These are phyloP conservation scores for Trypanosoma rangeli DNA, from an alignment of 208 protist genomes.

Conservation along the genomic window DNA sequence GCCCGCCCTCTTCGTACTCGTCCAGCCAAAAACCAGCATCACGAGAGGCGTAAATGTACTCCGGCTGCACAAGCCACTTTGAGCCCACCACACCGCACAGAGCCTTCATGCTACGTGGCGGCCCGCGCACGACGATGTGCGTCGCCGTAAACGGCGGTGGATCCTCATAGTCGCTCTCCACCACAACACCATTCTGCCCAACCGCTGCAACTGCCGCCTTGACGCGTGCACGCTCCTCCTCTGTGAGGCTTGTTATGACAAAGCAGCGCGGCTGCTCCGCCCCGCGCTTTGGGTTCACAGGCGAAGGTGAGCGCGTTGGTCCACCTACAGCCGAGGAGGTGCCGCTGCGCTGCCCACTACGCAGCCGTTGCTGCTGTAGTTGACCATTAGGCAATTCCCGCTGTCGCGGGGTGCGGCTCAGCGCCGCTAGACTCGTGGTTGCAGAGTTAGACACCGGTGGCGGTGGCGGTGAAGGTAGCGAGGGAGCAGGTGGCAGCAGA, in stretches of 20 bases:
- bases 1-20: slow-evolving; percentile 65
- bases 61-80: slow-evolving; percentile 77
- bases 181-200: slow-evolving; percentile 45
- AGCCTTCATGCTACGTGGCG: slow-evolving; percentile 82
- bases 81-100: slow-evolving; percentile 72
- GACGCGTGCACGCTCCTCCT: slow-evolving; percentile 52
- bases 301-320: slow-evolving; percentile 80
- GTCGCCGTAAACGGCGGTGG: slow-evolving; percentile 56
- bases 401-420: slow-evolving; percentile 24
- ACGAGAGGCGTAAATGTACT: slow-evolving; percentile 68
- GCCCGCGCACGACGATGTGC: slow-evolving; percentile 77
- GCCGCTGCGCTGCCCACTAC: slow-evolving; percentile 38
- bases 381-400: not conserved
- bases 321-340: slow-evolving; percentile 55
- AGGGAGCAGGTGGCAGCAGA: slow-evolving; percentile 21
- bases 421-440: slow-evolving; percentile 28
- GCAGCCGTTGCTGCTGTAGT: slow-evolving; percentile 12
- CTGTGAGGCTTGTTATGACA: slow-evolving; percentile 66
- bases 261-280: slow-evolving; percentile 57
- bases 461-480: slow-evolving; percentile 38
- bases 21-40: slow-evolving; percentile 82
- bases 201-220: slow-evolving; percentile 39
- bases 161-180: slow-evolving; percentile 61
- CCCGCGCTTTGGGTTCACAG: slow-evolving; percentile 78
- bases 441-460: slow-evolving; percentile 25